Base-by-base conservation (phyloP, 768 basidiomycete genomes). In the Gymnopilus junonius region DNA sequence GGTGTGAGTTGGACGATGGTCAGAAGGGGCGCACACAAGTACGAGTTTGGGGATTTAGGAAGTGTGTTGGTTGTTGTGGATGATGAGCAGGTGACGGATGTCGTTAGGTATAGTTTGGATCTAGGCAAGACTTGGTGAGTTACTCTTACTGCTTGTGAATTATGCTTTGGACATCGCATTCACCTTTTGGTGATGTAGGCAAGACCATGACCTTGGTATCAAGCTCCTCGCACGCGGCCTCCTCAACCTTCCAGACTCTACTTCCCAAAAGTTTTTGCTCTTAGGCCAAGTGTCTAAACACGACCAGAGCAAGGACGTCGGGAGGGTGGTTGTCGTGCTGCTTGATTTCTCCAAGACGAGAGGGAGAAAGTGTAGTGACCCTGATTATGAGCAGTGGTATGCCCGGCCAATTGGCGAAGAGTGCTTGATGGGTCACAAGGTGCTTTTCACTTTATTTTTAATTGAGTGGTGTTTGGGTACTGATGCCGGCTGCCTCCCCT, bases 371-470 rank as follows among this genome's bases (percentile, higher is more conserved):
- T 99, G 97, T 62, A 74, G 29, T 1, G 79, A 81, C 0, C 62
- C 67, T 8, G 97, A 99, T 72, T 91, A 93, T 65, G 96, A 98
- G 76, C 82, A 75, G 63, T 99, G 95, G 95, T 91, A 91, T 74
- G 96, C 93, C 6, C 80, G 94, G 39, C 79, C 83, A 15, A 79
- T 74, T 15, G 83, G 83, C 50, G 81, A 82, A 35, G 85, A 93
- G 66, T 99, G 97, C 75, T 76, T 99, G 23, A 96, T 99, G 94
- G 97, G 97, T 0, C 94, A 93, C 71, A 95, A 92, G 85, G 94
- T 93, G 56, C 53, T 82, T 71, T 10, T 48, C 29, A 55, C 55
- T 42, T 42, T 23, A 8, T 50, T 20, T 56, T 58, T 55, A 11
- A 14, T 31, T 32, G 12, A n/a, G 31, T 46, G n/a, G 12, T 3